phyloP scores from a whole-genome alignment of 805 yeast species.

The Citeromyces nyonsensis region DNA sequence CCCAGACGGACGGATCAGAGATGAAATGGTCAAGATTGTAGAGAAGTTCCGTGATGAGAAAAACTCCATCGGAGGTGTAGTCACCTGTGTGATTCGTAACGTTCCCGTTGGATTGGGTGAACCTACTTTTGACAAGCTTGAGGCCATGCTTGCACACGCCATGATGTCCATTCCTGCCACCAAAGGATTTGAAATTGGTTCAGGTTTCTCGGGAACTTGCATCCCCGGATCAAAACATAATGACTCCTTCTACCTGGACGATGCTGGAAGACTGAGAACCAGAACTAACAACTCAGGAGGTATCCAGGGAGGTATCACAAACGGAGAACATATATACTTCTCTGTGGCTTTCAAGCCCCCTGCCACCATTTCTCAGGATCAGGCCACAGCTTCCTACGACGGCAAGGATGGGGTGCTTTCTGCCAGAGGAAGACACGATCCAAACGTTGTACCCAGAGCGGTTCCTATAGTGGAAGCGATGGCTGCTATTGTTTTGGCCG shows the following conservation, averaged over 20 bases:
- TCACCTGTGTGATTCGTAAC: slow-evolving; percentile 91
- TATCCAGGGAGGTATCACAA: slow-evolving; percentile 94
- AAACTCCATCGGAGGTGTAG: slow-evolving; percentile 96
- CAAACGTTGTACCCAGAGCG: slow-evolving; percentile 96
- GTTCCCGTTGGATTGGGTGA: slow-evolving; percentile 95
- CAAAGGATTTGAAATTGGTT: slow-evolving; percentile 95
- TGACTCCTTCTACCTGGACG: slow-evolving; percentile 63
- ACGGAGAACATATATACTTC: slow-evolving; percentile 91
- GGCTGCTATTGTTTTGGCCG: slow-evolving; percentile 92
- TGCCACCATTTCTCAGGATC: slow-evolving; percentile 92
- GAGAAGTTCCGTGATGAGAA: slow-evolving; percentile 73
- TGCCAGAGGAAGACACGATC: slow-evolving; percentile 97
- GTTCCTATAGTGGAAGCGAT: slow-evolving; percentile 97
- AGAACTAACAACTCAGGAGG: slow-evolving; percentile 91
- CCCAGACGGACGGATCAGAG: slow-evolving; percentile 63
- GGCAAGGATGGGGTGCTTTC: slow-evolving; percentile 81
- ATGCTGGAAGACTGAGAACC: slow-evolving; percentile 58
- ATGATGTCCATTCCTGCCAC: slow-evolving; percentile 97
- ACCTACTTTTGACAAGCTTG: slow-evolving; percentile 93
- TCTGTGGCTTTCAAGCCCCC: slow-evolving; percentile 96
- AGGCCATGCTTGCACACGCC: slow-evolving; percentile 92
- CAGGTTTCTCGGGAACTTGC: slow-evolving; percentile 83
- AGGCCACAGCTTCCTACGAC: slow-evolving; percentile 74
- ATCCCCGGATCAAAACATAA: slow-evolving; percentile 92
- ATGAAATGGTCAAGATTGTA: slow-evolving; percentile 72